These are phyloP conservation scores for Ceratocystis huliohia DNA, from an alignment of 2,329 filamentous ascomycete species.

Conservation along the genomic window DNA sequence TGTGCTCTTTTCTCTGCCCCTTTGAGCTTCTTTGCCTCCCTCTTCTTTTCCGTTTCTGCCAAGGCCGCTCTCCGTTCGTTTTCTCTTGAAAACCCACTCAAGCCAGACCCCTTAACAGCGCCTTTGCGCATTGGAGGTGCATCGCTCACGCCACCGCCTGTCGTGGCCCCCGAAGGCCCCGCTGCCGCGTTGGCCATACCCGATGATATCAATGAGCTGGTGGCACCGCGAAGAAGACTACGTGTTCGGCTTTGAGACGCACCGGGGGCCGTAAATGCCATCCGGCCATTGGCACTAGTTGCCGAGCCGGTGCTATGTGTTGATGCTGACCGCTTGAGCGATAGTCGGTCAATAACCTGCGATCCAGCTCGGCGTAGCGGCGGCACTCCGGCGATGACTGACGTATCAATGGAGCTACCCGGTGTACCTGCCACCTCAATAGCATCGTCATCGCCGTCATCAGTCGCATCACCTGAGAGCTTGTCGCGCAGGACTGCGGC, in stretches of 20 bases:
- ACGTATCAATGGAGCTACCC: slow-evolving; percentile 19
- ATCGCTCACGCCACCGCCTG: slow-evolving; percentile 29
- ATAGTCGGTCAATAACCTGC: slow-evolving; percentile 59
- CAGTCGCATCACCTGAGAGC: slow-evolving; percentile 37
- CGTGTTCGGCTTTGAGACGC: slow-evolving; percentile 45
- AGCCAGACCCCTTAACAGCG: slow-evolving; percentile 46
- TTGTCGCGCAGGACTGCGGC: slow-evolving; percentile 37
- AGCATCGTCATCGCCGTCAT: slow-evolving; percentile 31
- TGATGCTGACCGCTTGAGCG: slow-evolving; percentile 46
- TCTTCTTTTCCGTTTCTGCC: slow-evolving; percentile 43
- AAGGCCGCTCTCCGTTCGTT: slow-evolving; percentile 43
- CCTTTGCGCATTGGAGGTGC: slow-evolving; percentile 45
- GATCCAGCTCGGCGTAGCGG: slow-evolving; percentile 29
- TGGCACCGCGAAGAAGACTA: slow-evolving; percentile 57
- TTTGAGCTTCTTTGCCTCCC: slow-evolving; percentile 45
- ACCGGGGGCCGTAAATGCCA: slow-evolving; percentile 44
- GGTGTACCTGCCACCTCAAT: slow-evolving; percentile 12
- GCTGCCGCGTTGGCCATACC: slow-evolving; percentile 24
- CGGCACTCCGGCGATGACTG: slow-evolving; percentile 17
- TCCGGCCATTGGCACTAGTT: slow-evolving; percentile 30
- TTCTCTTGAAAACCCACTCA: slow-evolving; percentile 49
- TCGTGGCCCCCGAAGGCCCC: slow-evolving; percentile 15
- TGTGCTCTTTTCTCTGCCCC: slow-evolving; percentile 45
- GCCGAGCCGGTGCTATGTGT: slow-evolving; percentile 25
- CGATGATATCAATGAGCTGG: slow-evolving; percentile 42